Evolutionary conservation across 163 green algal genomes (phyloP).

Genomic region (Chlorella variabilis): DNA sequence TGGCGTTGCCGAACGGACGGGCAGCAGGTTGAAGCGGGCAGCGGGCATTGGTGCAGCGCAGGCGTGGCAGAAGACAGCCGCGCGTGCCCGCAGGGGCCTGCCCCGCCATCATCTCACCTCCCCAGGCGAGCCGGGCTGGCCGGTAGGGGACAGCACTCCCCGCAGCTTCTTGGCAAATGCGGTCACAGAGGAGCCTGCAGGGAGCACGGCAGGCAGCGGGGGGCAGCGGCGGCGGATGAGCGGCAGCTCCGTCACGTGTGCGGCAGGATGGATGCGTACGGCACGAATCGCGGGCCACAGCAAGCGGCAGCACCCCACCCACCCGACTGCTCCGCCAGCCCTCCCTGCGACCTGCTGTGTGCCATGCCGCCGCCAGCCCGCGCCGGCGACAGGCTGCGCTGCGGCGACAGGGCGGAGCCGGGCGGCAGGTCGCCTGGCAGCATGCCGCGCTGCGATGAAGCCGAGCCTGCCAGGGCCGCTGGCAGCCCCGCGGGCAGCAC

Average conservation of each 20-base stretch:
- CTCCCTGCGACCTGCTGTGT: conserved; percentile 1
- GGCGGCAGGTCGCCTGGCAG: background rate
- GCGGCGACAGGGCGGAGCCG: background rate
- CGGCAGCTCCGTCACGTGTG: background rate
- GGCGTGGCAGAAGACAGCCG: no score
- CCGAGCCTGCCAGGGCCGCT: background rate
- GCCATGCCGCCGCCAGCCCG: background rate
- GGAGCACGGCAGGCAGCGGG: no score
- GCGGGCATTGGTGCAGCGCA: no score
- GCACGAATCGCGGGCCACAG: no score
- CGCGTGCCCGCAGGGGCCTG: no score
- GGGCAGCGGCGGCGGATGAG: background rate
- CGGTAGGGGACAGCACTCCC: conserved; percentile 11
- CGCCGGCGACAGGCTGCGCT: background rate
- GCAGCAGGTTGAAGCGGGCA: no score
- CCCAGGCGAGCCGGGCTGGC: conserved; percentile 1
- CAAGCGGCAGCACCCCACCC: background rate
- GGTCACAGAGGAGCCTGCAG: background rate
- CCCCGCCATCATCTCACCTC: no score
- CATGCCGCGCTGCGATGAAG: background rate
- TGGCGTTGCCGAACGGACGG: no score
- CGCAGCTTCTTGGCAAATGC: conserved; percentile 1
- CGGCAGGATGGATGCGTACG: no score
- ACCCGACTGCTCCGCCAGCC: conserved; percentile 18
- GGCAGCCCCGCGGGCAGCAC: background rate